Percentiles rank a stretch among this genome's conserved stretches.
phyloP scores from a whole-genome alignment of 768 basidiomycete genomes.

The Myochromella boudieri region DNA sequence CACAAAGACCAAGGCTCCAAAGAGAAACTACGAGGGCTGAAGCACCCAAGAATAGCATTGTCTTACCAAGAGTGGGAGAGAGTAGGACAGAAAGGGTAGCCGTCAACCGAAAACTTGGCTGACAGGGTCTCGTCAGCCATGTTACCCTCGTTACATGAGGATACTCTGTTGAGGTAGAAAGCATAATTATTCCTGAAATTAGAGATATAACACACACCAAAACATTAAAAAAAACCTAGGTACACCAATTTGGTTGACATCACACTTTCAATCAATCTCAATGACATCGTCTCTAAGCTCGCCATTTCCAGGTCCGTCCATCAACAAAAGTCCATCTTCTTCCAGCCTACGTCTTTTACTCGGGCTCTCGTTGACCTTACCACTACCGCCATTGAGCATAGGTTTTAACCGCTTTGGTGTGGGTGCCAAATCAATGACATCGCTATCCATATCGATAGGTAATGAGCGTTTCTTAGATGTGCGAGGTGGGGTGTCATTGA shows the following conservation, averaged over 20 bases:
- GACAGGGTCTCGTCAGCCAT: too few species aligned
- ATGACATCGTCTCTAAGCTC: constrained; percentile 62
- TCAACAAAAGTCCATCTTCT: constrained; percentile 70
- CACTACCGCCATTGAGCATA: constrained; percentile 16
- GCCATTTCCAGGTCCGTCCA: constrained; percentile 59
- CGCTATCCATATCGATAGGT: constrained; percentile 53
- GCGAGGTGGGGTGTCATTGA: constrained; percentile 42
- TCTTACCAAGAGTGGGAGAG: too few species aligned
- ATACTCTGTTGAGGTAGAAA: too few species aligned
- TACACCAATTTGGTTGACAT: not conserved
- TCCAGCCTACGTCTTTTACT: constrained; percentile 68
- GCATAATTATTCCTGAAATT: not conserved
- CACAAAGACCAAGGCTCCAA: not conserved
- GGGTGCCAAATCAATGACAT: constrained; percentile 54
- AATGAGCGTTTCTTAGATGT: constrained; percentile 55
- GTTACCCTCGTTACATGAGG: too few species aligned
- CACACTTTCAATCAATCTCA: constrained; percentile 38
- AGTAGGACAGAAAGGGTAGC: too few species aligned
- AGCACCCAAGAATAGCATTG: not conserved
- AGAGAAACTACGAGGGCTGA: not conserved
- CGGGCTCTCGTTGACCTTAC: constrained; percentile 40
- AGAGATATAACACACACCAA: not conserved
- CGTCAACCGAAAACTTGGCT: too few species aligned
- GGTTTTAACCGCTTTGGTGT: constrained; percentile 51
- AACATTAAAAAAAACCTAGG: too few species aligned